Base-by-base conservation (phyloP, 2,329 filamentous ascomycete species). In the Beauveria rudraprayagi region DNA sequence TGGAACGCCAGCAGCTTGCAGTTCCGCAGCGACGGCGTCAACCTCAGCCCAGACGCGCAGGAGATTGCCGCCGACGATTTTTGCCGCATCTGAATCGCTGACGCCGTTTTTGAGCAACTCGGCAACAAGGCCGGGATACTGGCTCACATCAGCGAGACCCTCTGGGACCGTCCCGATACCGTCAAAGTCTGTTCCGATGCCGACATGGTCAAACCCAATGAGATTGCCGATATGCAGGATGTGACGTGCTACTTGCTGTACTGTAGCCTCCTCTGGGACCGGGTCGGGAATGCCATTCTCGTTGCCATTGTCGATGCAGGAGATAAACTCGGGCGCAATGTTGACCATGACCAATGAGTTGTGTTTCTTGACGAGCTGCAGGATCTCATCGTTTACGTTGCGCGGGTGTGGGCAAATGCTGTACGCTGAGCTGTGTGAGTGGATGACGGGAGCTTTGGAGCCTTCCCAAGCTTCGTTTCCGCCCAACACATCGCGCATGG, bases 341-440 rank as follows among this genome's bases (percentile, higher is more conserved):
- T 96, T 97, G 64, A 97, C 85, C 91, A 97, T 96, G 58, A 97
- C 90, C 10, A 97, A 68, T 3, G 88, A 89, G 64, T 87, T 83
- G 2, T 82, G 84, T 67, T 83, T 72, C 72, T 90, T 90, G 43
- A 97, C 89, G 1, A 94, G 77, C 44, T 88, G 76, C 8, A 97
- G 78, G 16, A 96, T 85, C 61, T 92, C 83, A 65, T 97, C 92
- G 1, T 90, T 90, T 8, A 96, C 92, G 67, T 97, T 97, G 40
- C 93, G 84, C 10, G 92, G 91, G 73, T 97, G 92, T 8, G 90
- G 90, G 70, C 92, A 97, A 24, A 97, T 70, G 1, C 84, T 81
- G 67, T 89, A 88, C 1, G 89, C 90, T 5, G 89, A 93, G 66
- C 89, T 94, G 71, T 97, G 93, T 62, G 87, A 91, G 78, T 91